Evolutionary conservation across 805 yeast genomes (phyloP), one percentile per base, ranked within the genome.

Genomic region (Hanseniaspora thailandica): DNA sequence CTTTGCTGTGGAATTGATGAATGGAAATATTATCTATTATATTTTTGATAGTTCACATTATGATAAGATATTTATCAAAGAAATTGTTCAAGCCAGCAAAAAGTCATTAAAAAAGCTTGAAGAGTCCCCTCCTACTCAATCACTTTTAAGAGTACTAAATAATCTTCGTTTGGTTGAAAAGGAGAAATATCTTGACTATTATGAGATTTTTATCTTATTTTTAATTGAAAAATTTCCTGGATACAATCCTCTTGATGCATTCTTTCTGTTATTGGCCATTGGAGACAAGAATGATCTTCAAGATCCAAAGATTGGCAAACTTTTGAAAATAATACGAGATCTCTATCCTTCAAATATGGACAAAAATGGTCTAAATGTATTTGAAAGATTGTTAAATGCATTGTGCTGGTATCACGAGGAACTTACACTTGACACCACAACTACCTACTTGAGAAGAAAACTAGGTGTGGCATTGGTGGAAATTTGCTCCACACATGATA

Each of bases 351-450:
- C 36, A 33, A 33, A n/a, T 4, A n/a, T 33, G 36, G 36, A 33
- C 36, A 33, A n/a, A 33, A 1, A 33, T 33, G 36, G n/a, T n/a
- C n/a, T n/a, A n/a, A n/a, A n/a, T n/a, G n/a, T n/a, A n/a, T n/a
- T n/a, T n/a, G n/a, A n/a, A n/a, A n/a, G n/a, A n/a, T n/a, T 25
- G 33, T 7, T 41, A 19, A 17, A n/a, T 15, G 12, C 15, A 15
- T 41, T 41, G 31, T 41, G 25, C 26, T 41, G 45, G 45, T 41
- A 41, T 22, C 45, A 41, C 19, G 45, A 41, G 17, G 45, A 41
- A 5, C 33, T 41, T 26, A n/a, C 12, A n/a, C 17, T 41, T 8
- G 33, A 41, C 17, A 25, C 41, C 25, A 22, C 41, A 13, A 22
- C 26, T 38, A 22, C n/a, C 25, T 38, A 17, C 7, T 22, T 38